Evolutionary conservation across 2,329 filamentous ascomycete species (phyloP).

Genomic region (Ceratocystis lukuohia): DNA sequence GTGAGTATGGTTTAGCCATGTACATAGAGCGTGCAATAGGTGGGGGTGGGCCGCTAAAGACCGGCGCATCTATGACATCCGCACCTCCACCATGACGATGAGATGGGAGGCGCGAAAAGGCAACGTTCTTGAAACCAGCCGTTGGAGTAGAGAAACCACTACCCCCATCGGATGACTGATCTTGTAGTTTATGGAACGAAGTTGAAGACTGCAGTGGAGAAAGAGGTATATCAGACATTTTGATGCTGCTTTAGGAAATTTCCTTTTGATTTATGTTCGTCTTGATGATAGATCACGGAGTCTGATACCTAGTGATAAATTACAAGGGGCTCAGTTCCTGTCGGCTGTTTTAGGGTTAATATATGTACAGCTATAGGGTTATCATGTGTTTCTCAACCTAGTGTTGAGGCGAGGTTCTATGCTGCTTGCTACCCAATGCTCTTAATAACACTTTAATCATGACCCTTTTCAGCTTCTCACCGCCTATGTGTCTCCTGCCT

Average conservation of each 20-base stretch:
- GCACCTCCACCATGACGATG: neutral
- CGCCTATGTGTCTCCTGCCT: no score
- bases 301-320: no score
- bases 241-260: neutral
- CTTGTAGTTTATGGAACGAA: neutral
- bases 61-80: conserved; percentile 21
- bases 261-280: no score
- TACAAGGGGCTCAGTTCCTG: no score
- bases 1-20: neutral
- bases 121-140: conserved; percentile 7
- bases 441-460: no score
- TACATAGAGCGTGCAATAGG: conserved; percentile 36
- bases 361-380: accelerated
- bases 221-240: conserved; percentile 16
- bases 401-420: no score
- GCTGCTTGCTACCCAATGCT: no score
- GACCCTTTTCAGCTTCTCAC: no score
- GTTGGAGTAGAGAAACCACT: conserved; percentile 1
- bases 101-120: conserved; percentile 12
- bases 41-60: conserved; percentile 39
- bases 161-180: neutral
- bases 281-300: no score
- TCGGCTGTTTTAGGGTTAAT: no score
- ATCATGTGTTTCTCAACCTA: no score
- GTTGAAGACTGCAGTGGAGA: conserved; percentile 6